These are phyloP conservation scores for Mercurialis annua DNA, from an alignment of 345 rosid genomes.

Conservation along the genomic window DNA sequence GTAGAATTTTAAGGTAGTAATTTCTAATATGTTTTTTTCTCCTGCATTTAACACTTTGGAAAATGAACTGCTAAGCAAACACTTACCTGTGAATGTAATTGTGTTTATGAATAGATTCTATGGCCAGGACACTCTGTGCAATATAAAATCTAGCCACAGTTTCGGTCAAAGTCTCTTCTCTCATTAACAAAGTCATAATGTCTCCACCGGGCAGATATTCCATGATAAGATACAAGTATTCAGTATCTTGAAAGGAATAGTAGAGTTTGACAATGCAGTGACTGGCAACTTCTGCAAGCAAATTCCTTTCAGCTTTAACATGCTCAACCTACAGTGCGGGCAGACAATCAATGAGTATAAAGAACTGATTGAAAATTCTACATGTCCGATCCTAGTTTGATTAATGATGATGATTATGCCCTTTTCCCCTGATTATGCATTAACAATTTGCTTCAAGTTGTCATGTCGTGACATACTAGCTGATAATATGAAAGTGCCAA, in stretches of 20 bases:
- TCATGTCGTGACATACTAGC: background rate
- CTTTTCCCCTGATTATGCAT: background rate
- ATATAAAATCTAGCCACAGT: conserved; percentile 85
- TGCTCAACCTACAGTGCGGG: conserved; percentile 64
- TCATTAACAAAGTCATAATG: conserved; percentile 85
- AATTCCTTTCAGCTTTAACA: conserved; percentile 90
- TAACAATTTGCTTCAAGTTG: background rate
- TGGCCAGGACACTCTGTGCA: conserved; percentile 84
- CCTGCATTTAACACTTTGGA: background rate
- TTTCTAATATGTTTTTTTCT: conserved; percentile 1
- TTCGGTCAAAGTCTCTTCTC: conserved; percentile 95
- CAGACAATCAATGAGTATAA: conserved; percentile 11
- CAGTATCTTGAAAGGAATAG: conserved; percentile 84
- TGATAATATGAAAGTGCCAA: background rate
- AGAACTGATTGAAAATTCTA: background rate
- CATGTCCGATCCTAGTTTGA: background rate
- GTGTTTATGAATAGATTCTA: conserved; percentile 90
- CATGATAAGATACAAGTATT: conserved; percentile 80
- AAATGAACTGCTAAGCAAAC: conserved; percentile 11
- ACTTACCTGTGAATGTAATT: conserved; percentile 85
- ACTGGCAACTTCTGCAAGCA: conserved; percentile 92
- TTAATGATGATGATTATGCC: background rate
- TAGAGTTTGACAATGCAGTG: conserved; percentile 88
- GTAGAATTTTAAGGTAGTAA: conserved; percentile 1
- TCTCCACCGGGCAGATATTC: conserved; percentile 97